Base-by-base conservation (phyloP, 2,329 filamentous ascomycete species). In the Penicillium sp. region DNA sequence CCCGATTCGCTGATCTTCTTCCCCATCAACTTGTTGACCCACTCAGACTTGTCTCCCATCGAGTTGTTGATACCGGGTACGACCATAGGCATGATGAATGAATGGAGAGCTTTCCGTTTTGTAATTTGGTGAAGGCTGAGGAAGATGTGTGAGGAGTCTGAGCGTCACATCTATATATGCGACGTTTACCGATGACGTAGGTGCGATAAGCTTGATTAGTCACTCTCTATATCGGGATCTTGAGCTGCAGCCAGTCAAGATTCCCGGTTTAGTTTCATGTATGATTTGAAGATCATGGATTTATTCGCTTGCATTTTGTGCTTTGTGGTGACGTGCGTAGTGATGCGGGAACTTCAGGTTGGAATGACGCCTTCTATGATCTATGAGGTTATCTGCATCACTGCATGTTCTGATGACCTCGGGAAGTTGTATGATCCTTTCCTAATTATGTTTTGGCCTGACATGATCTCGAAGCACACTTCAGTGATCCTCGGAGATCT, bases 1-100 rank as follows among this genome's bases (percentile, higher is more conserved):
- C 58, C 53, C 2, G 58, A 53, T 1, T 75, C 70, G 32, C 66
- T 66, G 35, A 77, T 64, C 45, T 68, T 75, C 66, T 77, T 77
- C 44, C 75, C 74, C 41, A 72, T 64, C 28, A 77, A 64, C 59
- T 75, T 76, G 40, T 60, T 65, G 44, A 66, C 61, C 75, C 75
- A 77, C 44, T 72, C 67, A 27, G 65, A 61, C 59, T 67, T 67
- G 46, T 68, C 62, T 32, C 62, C 63, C 43, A 61, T 51, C 28
- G 55, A 54, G 39, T 62, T 62, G 59, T 63, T 72, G 57, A 76
- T 62, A 44, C 71, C 68, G 18, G 74, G 73, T 31, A 76, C 66
- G 49, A 77, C 71, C 47, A 77, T 73, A 62, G 75, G 75, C 75
- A 77, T 77, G 35, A 13, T 66, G 50, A 28, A 43, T 15, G 18